phyloP scores from a whole-genome alignment of 768 basidiomycete genomes.

The Phanerochaete carnosa region DNA sequence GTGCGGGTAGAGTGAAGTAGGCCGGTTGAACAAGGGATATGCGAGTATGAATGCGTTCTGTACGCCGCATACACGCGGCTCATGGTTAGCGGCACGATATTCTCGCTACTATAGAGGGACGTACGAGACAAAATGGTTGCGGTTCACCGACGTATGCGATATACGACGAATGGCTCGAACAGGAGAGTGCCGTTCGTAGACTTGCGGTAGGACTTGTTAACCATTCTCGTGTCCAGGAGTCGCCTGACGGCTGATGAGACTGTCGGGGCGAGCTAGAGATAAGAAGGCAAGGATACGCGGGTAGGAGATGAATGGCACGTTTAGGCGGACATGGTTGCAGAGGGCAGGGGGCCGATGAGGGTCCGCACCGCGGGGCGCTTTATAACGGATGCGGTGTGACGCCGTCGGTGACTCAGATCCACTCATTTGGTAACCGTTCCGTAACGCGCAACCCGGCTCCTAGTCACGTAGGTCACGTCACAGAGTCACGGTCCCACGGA shows the following conservation, averaged over 20 bases:
- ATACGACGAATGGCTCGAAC: constrained; percentile 84
- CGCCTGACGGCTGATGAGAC: constrained; percentile 26
- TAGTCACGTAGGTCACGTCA: not conserved
- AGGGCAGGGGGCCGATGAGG: constrained; percentile 18
- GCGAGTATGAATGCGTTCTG: constrained; percentile 20
- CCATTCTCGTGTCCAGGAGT: constrained; percentile 52
- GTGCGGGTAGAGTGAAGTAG: constrained; percentile 30
- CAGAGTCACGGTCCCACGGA: not conserved
- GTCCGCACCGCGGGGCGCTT: constrained; percentile 24
- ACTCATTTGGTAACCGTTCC: constrained; percentile 13
- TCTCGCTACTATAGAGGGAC: not conserved
- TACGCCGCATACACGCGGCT: not conserved
- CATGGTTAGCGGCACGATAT: constrained; percentile 5
- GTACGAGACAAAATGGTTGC: constrained; percentile 10
- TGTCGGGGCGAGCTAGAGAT: constrained; percentile 24
- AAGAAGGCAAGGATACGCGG: constrained; percentile 15
- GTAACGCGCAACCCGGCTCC: constrained; percentile 1
- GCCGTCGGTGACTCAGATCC: constrained; percentile 21
- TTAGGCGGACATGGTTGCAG: constrained; percentile 36
- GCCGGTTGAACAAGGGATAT: constrained; percentile 27
- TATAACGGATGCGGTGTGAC: constrained; percentile 32
- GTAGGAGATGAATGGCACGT: constrained; percentile 27
- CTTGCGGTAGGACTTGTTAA: constrained; percentile 77
- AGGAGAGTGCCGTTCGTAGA: constrained; percentile 85
- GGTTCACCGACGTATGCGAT: constrained; percentile 72